Evolutionary conservation across 805 yeast genomes (phyloP).

Genomic region (Lachancea sp.): DNA sequence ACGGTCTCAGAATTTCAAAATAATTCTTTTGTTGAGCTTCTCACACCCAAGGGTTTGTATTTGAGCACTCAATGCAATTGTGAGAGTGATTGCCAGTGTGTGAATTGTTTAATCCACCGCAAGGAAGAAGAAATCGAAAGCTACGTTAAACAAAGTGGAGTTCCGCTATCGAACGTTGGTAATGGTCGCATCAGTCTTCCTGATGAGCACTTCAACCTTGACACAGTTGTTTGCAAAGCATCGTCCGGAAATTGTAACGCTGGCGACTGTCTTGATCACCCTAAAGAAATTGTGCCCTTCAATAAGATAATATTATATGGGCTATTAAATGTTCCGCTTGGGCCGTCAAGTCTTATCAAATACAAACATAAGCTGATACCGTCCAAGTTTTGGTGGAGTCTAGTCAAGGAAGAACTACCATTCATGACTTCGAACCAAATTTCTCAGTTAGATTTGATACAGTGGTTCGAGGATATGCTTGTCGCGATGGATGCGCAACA

Average conservation of each 20-base stretch:
- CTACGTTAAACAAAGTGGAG: slow-evolving; percentile 28
- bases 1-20: slow-evolving; percentile 1
- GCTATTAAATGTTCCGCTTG: slow-evolving; percentile 20
- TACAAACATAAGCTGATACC: slow-evolving; percentile 27
- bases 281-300: slow-evolving; percentile 24
- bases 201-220: background rate
- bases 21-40: slow-evolving; percentile 24
- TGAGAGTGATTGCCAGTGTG: slow-evolving; percentile 27
- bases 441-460: slow-evolving; percentile 19
- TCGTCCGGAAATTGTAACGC: background rate
- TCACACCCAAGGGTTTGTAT: slow-evolving; percentile 30
- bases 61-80: slow-evolving; percentile 32
- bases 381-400: slow-evolving; percentile 32
- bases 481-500: slow-evolving; percentile 16
- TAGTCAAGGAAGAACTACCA: slow-evolving; percentile 24
- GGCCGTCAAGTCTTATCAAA: slow-evolving; percentile 24
- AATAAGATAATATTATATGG: slow-evolving; percentile 24
- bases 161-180: slow-evolving; percentile 26
- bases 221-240: background rate
- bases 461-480: slow-evolving; percentile 27
- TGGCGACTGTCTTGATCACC: slow-evolving; percentile 21
- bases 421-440: slow-evolving; percentile 17
- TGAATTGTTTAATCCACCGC: slow-evolving; percentile 32
- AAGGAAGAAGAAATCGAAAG: slow-evolving; percentile 29
- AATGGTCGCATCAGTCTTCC: slow-evolving; percentile 15